Base-by-base conservation (phyloP, 192 early-diverging fungal species). In the Geosiphon pyriformis region DNA sequence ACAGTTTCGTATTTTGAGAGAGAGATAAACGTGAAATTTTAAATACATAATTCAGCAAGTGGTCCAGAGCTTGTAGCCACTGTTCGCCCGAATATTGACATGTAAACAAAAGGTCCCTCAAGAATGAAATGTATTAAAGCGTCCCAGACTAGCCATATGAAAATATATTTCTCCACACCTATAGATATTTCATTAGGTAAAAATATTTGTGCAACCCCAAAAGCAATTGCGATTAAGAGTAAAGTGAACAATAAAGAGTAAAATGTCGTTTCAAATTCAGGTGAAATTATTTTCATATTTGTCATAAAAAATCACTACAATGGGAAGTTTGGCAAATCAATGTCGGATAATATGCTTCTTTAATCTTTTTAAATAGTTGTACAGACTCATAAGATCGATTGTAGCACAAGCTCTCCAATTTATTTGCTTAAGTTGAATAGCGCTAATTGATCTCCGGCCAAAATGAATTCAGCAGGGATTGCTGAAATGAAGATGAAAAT, bases 121-220 rank as follows among this genome's bases (percentile, higher is more conserved):
- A 74, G 53, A 32, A 74, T 74, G 35, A 70, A 69, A 35, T 74
- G 72, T 23, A 69, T 70, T 22, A 70, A 62, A 20, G 68, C 72
- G 30, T 74, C 68, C 30, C 64, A 74, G 20, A 49, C 37, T 22
- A 69, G 53, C 72, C 72, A 74, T 20, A 64, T 49, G 35, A 66
- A 74, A 15, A 59, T 48, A 46, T 49, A 58, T 20, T 56, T 61
- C 26, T 74, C 72, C 2, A 61, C 31, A 34, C 22, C 35, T 20
- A n/a, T 59, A 11, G 23, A 10, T 59, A 34, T 59, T 8, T 35
- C 15, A 18, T 7, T 23, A 1, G 57, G 33, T 33, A 59, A 20
- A 17, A 59, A 22, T 20, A 31, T 25, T 17, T 11, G 20, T 59
- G 57, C n/a, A 22, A 8, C 18, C 3, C 31, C 20, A 59, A 33